Evolutionary conservation across 23 red algal genomes (phyloP).

Genomic region (Pyropia haitanensis): DNA sequence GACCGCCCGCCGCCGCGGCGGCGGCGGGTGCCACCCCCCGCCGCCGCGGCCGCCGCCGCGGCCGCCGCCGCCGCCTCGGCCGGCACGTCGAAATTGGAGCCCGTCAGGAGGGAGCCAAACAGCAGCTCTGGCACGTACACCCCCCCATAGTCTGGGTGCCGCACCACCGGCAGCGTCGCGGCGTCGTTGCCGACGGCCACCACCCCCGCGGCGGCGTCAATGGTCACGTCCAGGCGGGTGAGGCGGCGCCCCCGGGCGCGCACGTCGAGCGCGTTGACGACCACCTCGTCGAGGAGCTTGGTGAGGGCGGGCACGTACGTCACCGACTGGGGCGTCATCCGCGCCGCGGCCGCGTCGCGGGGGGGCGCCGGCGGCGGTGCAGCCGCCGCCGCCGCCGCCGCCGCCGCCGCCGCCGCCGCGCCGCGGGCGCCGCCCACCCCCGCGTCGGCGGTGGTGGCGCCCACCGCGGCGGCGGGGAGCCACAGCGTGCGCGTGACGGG

Average conservation of each 20-base stretch:
- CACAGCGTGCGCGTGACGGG: background rate
- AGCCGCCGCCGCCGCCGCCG: no score
- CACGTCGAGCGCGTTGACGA: constrained; percentile 44
- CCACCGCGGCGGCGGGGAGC: background rate
- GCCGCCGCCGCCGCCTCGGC: background rate
- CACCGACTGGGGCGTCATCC: constrained; percentile 11
- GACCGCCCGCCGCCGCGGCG: no score
- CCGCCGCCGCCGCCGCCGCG: no score
- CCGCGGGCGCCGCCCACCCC: no score
- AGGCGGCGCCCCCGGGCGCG: no score
- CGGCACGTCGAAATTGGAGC: constrained; percentile 34
- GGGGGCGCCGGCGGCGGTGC: no score
- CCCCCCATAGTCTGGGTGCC: constrained; percentile 20
- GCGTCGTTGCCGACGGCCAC: constrained; percentile 23
- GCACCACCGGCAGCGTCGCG: constrained; percentile 9
- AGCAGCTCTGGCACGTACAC: constrained; percentile 53
- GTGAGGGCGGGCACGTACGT: constrained; percentile 26
- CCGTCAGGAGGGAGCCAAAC: constrained; percentile 49
- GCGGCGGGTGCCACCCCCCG: background rate
- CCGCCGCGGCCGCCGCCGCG: background rate
- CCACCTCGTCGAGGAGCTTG: constrained; percentile 52
- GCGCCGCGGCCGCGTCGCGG: background rate
- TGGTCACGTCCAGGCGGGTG: background rate
- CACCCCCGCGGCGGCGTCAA: background rate
- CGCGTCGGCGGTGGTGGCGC: no score